Conservation (phyloP, 75 land plant genomes). For the Isoetes taiwanensis region DNA sequence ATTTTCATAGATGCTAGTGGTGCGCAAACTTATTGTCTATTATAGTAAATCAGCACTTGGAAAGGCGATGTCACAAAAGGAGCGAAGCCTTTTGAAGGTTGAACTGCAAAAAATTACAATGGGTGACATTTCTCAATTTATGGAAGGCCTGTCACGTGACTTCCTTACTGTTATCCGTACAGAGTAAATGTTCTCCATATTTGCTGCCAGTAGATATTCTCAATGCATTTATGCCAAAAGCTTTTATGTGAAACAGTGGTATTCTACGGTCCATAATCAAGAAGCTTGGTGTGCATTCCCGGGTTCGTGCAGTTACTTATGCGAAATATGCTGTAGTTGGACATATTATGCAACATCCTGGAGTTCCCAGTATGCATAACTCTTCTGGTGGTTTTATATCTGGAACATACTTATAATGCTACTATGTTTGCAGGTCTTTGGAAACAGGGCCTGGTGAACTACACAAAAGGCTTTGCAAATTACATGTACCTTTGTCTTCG, state of each 20-base stretch:
- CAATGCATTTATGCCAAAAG: neutral
- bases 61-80: constrained; percentile 55
- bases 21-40: neutral
- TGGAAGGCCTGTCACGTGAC: constrained; percentile 87
- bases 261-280: constrained; percentile 52
- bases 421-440: too few species aligned
- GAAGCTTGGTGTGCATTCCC: constrained; percentile 57
- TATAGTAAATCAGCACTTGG: constrained; percentile 77
- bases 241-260: constrained; percentile 39
- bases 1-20: constrained; percentile 2
- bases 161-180: constrained; percentile 62
- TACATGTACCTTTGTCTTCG: too few species aligned
- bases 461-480: too few species aligned
- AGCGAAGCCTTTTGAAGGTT: constrained; percentile 38
- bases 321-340: constrained; percentile 69
- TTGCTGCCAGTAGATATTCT: neutral
- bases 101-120: constrained; percentile 53
- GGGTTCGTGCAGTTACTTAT: constrained; percentile 45
- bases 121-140: constrained; percentile 81
- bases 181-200: constrained; percentile 34
- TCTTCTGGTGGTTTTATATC: too few species aligned
- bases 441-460: too few species aligned
- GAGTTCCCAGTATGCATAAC: constrained; percentile 44
- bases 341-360: constrained; percentile 15
- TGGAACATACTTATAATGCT: too few species aligned